phyloP scores from a whole-genome alignment of 192 early-diverging fungal genomes.

The Coemansia sp. region DNA sequence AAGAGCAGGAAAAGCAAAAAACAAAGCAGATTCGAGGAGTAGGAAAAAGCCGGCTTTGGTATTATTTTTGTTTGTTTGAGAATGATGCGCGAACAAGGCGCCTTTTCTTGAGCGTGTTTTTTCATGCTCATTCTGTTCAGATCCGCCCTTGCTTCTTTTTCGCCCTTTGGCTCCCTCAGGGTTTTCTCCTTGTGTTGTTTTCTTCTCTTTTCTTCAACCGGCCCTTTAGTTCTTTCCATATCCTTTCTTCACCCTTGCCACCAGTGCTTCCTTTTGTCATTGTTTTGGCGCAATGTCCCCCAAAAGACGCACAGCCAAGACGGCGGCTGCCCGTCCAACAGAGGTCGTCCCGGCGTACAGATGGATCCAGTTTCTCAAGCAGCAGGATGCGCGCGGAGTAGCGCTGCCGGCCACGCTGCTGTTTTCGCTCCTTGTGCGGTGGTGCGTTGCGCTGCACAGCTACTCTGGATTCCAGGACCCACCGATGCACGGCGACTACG shows the following conservation, averaged over 20 bases:
- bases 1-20: no score
- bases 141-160: no score
- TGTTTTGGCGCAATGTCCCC: conserved; percentile 12
- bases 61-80: not conserved
- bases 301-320: not conserved
- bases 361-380: conserved; percentile 45
- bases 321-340: not conserved
- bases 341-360: conserved; percentile 22
- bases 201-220: not conserved
- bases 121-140: no score
- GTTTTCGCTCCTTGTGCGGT: conserved; percentile 66
- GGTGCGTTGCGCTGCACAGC: conserved; percentile 63
- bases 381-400: conserved; percentile 28
- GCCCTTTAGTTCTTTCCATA: conserved; percentile 6
- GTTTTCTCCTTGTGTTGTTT: no score
- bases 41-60: not conserved
- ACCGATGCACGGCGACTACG: conserved; percentile 95
- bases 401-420: conserved; percentile 41
- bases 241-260: conserved; percentile 1
- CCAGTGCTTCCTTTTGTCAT: not conserved
- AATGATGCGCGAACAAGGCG: no score
- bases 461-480: conserved; percentile 75
- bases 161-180: no score
- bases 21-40: not conserved
- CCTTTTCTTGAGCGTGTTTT: no score